phyloP scores from a whole-genome alignment of 371 early-diverging fungal genomes.

The Smittium culicis region DNA sequence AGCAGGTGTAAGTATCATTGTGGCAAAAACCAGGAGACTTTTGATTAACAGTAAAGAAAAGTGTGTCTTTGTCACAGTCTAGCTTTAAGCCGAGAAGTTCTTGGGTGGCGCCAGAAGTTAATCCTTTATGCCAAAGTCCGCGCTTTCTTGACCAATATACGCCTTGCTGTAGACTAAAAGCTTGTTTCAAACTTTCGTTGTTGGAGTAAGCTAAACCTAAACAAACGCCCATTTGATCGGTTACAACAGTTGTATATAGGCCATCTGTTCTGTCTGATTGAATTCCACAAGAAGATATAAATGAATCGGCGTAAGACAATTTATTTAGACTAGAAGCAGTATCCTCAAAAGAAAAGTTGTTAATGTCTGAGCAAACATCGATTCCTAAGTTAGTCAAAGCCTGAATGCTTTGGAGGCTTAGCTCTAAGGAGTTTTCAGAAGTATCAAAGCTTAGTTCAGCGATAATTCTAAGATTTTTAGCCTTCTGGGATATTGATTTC shows the following conservation, averaged over 20 bases:
- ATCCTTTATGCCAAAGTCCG: conserved; percentile 92
- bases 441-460: background rate
- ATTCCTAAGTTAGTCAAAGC: background rate
- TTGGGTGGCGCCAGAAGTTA: conserved; percentile 86
- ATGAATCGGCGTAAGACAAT: conserved; percentile 36
- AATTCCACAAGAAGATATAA: conserved; percentile 39
- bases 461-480: background rate
- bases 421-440: background rate
- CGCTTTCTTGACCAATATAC: conserved; percentile 80
- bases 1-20: conserved; percentile 77
- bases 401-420: background rate
- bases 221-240: conserved; percentile 71
- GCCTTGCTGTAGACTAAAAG: conserved; percentile 62
- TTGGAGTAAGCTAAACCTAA: conserved; percentile 87
- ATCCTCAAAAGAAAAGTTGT: background rate
- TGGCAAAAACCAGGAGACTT: conserved; percentile 91
- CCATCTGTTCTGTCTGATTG: conserved; percentile 77
- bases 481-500: background rate
- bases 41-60: conserved; percentile 78
- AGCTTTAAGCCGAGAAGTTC: conserved; percentile 51
- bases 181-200: conserved; percentile 62
- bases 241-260: conserved; percentile 79
- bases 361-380: background rate
- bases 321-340: background rate
- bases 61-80: conserved; percentile 86